These are phyloP conservation scores for Chaetomiaceae sp. DNA, from an alignment of 2,329 filamentous ascomycete species.

Conservation along the genomic window DNA sequence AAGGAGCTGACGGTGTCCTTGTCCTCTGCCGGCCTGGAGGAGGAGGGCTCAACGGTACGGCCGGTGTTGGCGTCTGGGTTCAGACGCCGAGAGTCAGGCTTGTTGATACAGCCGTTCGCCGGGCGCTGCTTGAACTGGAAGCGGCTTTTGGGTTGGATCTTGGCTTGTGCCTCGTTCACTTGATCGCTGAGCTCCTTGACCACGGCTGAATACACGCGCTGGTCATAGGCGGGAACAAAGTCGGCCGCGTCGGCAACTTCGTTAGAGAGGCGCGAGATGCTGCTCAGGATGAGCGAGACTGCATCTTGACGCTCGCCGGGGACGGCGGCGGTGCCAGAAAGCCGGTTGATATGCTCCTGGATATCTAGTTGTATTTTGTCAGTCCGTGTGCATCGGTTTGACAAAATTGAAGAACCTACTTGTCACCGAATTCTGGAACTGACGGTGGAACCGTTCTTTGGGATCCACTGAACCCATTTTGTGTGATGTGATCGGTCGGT, in stretches of 20 bases:
- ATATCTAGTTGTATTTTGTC: slow-evolving; percentile 51
- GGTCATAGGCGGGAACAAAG: slow-evolving; percentile 83
- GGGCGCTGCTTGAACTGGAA: slow-evolving; percentile 67
- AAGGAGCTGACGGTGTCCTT: slow-evolving; percentile 38
- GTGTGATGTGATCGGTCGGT: not conserved
- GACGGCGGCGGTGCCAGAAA: slow-evolving; percentile 58
- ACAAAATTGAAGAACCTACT: slow-evolving; percentile 45
- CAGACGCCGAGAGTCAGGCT: slow-evolving; percentile 42
- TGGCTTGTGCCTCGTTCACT: slow-evolving; percentile 64
- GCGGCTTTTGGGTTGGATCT: slow-evolving; percentile 68
- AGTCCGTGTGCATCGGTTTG: not conserved
- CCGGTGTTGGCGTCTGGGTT: slow-evolving; percentile 5
- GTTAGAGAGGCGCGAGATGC: slow-evolving; percentile 74
- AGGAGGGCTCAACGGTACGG: not conserved
- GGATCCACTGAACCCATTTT: slow-evolving; percentile 39
- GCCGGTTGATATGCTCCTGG: slow-evolving; percentile 67
- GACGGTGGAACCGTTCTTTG: slow-evolving; percentile 79
- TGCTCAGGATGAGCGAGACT: slow-evolving; percentile 72
- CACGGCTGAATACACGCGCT: slow-evolving; percentile 74
- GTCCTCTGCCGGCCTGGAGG: slow-evolving; percentile 21
- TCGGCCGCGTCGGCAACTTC: slow-evolving; percentile 80
- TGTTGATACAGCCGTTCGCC: slow-evolving; percentile 28
- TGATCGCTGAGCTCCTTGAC: slow-evolving; percentile 79
- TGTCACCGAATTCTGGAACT: slow-evolving; percentile 72
- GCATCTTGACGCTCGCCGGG: slow-evolving; percentile 76